Base-by-base conservation (phyloP, 208 protist species). In the Leishmania tropica region DNA sequence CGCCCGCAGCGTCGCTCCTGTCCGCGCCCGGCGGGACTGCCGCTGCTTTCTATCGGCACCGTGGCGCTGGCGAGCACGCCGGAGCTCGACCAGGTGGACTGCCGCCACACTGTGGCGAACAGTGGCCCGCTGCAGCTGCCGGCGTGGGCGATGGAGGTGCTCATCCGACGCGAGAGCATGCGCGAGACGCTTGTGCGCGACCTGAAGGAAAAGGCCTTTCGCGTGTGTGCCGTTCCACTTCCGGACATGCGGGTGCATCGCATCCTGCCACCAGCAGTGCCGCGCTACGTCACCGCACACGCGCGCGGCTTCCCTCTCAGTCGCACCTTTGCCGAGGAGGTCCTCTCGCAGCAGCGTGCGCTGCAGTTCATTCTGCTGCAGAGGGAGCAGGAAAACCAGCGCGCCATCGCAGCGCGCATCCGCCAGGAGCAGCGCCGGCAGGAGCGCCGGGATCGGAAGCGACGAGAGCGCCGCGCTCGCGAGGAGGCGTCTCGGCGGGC, bases 241-340 rank as follows among this genome's bases (percentile, higher is more conserved):
- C 93, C 94, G 0, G 94, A 96, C 79, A 82, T 74, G 67, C 94
- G 94, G 13, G 88, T 96, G 45, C 95, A 93, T 76, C 86, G 91
- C 62, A 62, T 89, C 37, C 31, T 95, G 62, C 94, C 94, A 0
- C 86, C 90, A 1, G 72, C 77, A 10, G 90, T 96, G 56, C 86
- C 88, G 17, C 91, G 93, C 72, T 82, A 92, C 79, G 80, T 89
- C 62, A 91, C 85, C 15, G 92, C 92, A 1, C 87, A 93, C 82
- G 90, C 86, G 5, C 84, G 88, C 47, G 87, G 88, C 70, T 90
- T 90, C 53, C 81, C 81, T 4, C 83, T 96, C 6, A 85, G 87
- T 42, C 83, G 81, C 67, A 90, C 91, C 42, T 94, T 88, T 74
- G 93, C 94, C 3, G 87, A 95, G 83, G 94, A 96, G 67, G 60